Percentiles rank a stretch among this genome's conserved stretches.
Evolutionary conservation across 2,329 filamentous ascomycete genomes (phyloP).

Genomic region (Penicillium verrucosum): DNA sequence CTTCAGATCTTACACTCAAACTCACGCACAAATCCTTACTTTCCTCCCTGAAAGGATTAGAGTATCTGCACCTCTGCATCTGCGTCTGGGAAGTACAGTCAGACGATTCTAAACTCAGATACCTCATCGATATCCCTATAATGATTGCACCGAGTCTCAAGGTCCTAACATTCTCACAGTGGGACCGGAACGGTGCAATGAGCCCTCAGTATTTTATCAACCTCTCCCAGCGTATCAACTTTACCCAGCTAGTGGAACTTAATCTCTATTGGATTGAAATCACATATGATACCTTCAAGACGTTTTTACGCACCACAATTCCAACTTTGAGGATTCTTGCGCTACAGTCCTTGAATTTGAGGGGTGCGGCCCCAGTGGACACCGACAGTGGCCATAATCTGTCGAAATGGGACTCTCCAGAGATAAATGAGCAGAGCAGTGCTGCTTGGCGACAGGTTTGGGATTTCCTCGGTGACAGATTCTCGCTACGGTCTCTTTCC

Average conservation of each 20-base stretch:
- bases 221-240: not conserved
- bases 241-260: not conserved
- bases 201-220: not conserved
- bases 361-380: not conserved
- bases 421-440: not conserved
- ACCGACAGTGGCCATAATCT: not conserved
- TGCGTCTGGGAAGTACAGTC: not conserved
- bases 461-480: not conserved
- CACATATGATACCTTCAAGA: not conserved
- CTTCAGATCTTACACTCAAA: not conserved
- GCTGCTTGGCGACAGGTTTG: slow-evolving; percentile 1
- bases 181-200: not conserved
- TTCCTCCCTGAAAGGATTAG: not conserved
- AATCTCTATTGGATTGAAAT: slow-evolving; percentile 2
- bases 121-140: not conserved
- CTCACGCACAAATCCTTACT: not conserved
- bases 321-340: not conserved
- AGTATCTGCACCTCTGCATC: not conserved
- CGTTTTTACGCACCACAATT: not conserved
- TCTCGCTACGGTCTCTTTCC: not conserved
- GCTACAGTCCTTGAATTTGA: not conserved
- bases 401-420: not conserved
- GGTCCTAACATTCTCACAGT: not conserved
- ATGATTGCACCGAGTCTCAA: not conserved
- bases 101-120: not conserved